phyloP scores from a whole-genome alignment of 805 yeast genomes.

The Yarrowia sp. region DNA sequence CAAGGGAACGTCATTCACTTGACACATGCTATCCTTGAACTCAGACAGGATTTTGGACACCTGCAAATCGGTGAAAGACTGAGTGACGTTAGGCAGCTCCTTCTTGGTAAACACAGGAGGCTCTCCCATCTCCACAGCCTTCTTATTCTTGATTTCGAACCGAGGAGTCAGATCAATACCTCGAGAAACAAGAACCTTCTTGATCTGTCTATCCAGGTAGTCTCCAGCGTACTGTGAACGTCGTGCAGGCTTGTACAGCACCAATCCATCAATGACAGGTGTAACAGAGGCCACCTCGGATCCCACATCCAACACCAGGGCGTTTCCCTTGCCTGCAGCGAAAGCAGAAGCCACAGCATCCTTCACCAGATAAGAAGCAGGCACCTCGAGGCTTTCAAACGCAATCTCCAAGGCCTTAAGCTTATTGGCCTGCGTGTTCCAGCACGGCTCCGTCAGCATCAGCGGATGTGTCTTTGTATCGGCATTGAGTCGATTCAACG shows the following conservation, averaged over 20 bases:
- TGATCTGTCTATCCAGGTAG: slow-evolving; percentile 63
- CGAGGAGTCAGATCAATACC: slow-evolving; percentile 54
- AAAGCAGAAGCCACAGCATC: slow-evolving; percentile 88
- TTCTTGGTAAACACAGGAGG: slow-evolving; percentile 49
- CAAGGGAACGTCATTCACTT: slow-evolving; percentile 55
- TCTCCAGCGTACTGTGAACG: slow-evolving; percentile 74
- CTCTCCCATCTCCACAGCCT: slow-evolving; percentile 47
- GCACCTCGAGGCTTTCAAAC: slow-evolving; percentile 71
- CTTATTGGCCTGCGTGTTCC: slow-evolving; percentile 76
- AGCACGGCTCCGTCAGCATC: slow-evolving; percentile 83
- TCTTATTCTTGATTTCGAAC: slow-evolving; percentile 61
- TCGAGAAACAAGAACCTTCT: slow-evolving; percentile 52
- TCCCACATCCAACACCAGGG: slow-evolving; percentile 80
- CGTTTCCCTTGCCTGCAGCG: slow-evolving; percentile 81
- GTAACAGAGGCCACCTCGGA: slow-evolving; percentile 68
- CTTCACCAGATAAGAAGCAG: slow-evolving; percentile 82
- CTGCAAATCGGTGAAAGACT: slow-evolving; percentile 64
- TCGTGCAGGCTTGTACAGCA: slow-evolving; percentile 60
- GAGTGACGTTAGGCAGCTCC: slow-evolving; percentile 51
- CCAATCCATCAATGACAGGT: slow-evolving; percentile 46
- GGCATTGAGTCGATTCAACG: slow-evolving; percentile 61
- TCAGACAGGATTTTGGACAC: slow-evolving; percentile 57
- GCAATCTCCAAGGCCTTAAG: slow-evolving; percentile 72
- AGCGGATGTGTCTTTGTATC: slow-evolving; percentile 74
- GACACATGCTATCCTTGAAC: slow-evolving; percentile 55